These are phyloP conservation scores for Chrysanthemum makinoi DNA, from an alignment of 129 eudicot species.

Conservation along the genomic window DNA sequence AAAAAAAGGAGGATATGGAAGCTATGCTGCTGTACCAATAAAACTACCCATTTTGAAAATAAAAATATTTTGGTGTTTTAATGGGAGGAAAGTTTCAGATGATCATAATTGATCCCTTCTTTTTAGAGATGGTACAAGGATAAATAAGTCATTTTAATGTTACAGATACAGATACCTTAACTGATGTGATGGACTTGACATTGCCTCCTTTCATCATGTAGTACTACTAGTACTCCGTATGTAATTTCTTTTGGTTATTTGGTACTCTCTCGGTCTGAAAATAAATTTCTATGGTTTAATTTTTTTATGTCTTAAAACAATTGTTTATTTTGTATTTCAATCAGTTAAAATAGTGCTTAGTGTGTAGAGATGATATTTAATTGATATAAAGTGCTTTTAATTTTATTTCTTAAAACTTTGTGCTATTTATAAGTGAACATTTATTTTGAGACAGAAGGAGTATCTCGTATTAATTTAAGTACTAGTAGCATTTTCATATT, in stretches of 20 bases:
- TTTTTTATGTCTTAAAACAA: too few relatives aligned
- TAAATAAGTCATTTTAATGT: slow-evolving; percentile 22
- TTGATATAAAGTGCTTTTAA: too few relatives aligned
- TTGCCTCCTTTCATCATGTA: slow-evolving; percentile 29
- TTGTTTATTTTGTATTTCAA: too few relatives aligned
- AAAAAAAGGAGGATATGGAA: too few relatives aligned
- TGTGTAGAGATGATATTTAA: too few relatives aligned
- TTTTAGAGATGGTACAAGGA: slow-evolving; percentile 27
- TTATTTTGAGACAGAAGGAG: too few relatives aligned
- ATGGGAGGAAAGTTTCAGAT: slow-evolving; percentile 4
- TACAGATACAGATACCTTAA: slow-evolving; percentile 19
- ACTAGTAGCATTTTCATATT: too few relatives aligned
- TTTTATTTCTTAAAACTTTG: too few relatives aligned
- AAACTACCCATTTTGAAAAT: neutral
- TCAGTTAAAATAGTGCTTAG: too few relatives aligned
- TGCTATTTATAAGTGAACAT: too few relatives aligned
- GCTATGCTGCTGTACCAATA: too few relatives aligned
- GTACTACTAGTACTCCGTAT: neutral
- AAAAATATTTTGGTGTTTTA: neutral
- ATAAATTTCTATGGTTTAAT: neutral
- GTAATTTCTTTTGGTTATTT: neutral
- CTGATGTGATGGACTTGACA: slow-evolving; percentile 28
- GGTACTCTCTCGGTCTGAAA: neutral
- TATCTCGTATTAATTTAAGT: too few relatives aligned
- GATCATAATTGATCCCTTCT: slow-evolving; percentile 30